phyloP scores from a whole-genome alignment of 2,329 filamentous ascomycete species.

The Stemphylium beticola region DNA sequence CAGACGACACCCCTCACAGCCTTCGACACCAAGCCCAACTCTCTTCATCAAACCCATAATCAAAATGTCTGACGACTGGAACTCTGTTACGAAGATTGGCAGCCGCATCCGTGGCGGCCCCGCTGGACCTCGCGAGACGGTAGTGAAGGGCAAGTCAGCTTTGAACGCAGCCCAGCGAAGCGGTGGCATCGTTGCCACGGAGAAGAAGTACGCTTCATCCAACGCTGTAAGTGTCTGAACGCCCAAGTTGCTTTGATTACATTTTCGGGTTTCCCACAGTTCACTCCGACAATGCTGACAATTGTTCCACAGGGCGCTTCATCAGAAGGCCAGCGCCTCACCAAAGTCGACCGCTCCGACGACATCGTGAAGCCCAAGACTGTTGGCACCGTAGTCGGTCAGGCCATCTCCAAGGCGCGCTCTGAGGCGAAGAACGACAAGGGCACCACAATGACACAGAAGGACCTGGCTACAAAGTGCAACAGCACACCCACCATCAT shows the following conservation, averaged over 20 bases:
- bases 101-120: conserved; percentile 77
- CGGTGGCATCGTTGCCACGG: conserved; percentile 77
- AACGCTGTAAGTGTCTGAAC: conserved; percentile 71
- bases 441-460: conserved; percentile 80
- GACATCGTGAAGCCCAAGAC: conserved; percentile 98
- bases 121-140: conserved; percentile 75
- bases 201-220: conserved; percentile 86
- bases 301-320: conserved; percentile 45
- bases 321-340: conserved; percentile 87
- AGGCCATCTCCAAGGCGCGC: conserved; percentile 80
- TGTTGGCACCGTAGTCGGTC: conserved; percentile 75
- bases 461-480: conserved; percentile 82
- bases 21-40: conserved; percentile 12
- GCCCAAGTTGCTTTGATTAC: background rate
- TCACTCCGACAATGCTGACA: conserved; percentile 14
- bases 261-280: background rate
- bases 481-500: conserved; percentile 83
- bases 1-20: conserved; percentile 17
- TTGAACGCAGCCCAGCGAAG: conserved; percentile 88
- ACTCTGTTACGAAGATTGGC: conserved; percentile 89
- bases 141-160: conserved; percentile 81
- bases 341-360: conserved; percentile 96
- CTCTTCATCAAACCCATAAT: conserved; percentile 3
- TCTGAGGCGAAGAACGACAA: conserved; percentile 82
- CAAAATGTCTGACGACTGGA: conserved; percentile 81